Percentiles rank a stretch among this genome's conserved stretches.
phyloP scores from a whole-genome alignment of 2,329 filamentous ascomycete genomes.

The Ascochyta clinopodiicola region DNA sequence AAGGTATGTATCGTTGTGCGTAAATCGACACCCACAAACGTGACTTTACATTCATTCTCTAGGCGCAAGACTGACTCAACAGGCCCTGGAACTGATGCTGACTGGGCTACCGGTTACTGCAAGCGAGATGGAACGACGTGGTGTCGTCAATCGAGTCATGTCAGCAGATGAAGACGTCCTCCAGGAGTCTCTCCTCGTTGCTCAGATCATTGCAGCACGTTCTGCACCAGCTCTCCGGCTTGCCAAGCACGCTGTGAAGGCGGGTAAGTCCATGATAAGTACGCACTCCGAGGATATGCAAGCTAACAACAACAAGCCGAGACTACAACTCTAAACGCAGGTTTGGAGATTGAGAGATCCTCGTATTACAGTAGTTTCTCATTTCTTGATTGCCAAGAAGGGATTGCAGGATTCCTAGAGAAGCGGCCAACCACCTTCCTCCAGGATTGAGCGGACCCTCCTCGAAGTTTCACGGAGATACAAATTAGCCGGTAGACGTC shows the following conservation, averaged over 20 bases:
- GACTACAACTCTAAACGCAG: conserved; percentile 50
- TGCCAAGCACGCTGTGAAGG: conserved; percentile 55
- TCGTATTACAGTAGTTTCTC: conserved; percentile 47
- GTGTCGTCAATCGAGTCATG: conserved; percentile 51
- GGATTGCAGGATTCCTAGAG: conserved; percentile 52
- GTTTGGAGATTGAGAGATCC: conserved; percentile 47
- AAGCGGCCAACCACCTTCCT: conserved; percentile 43
- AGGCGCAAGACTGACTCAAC: conserved; percentile 18
- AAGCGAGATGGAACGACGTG: conserved; percentile 49
- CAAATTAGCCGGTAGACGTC: background rate
- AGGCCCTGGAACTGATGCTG: conserved; percentile 56
- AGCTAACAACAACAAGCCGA: conserved; percentile 46
- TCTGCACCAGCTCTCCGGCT: conserved; percentile 51
- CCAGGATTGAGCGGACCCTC: conserved; percentile 5
- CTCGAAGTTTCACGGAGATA: background rate
- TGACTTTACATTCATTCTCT: conserved; percentile 6
- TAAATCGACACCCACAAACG: conserved; percentile 9
- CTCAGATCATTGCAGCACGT: conserved; percentile 50
- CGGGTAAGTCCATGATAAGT: conserved; percentile 40
- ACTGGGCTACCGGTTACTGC: conserved; percentile 49
- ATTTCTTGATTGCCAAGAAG: conserved; percentile 51
- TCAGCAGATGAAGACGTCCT: conserved; percentile 46
- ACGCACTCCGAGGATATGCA: conserved; percentile 13
- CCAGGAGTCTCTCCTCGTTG: conserved; percentile 48
- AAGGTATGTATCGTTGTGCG: conserved; percentile 33